Conservation (phyloP, 2,329 filamentous ascomycete genomes). For the Apiospora phragmitis region DNA sequence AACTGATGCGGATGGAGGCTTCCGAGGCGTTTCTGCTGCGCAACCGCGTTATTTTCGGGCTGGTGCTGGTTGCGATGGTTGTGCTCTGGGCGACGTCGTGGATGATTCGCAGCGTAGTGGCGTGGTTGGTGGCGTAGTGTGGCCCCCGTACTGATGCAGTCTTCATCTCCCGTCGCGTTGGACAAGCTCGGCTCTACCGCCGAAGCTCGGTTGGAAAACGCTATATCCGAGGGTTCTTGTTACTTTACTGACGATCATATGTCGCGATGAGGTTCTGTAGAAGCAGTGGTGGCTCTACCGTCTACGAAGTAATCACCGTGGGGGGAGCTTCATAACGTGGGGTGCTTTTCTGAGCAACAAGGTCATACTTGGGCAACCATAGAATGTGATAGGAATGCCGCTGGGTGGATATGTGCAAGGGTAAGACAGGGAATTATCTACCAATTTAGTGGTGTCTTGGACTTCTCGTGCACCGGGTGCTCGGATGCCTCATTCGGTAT, state of each 20-base stretch:
- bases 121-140: background rate
- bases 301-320: background rate
- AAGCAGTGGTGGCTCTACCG: background rate
- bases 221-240: background rate
- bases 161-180: background rate
- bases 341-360: background rate
- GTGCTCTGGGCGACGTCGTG: constrained; percentile 31
- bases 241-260: background rate
- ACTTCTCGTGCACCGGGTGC: background rate
- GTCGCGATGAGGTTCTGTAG: background rate
- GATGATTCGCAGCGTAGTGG: constrained; percentile 8
- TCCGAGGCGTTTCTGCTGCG: constrained; percentile 64
- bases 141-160: background rate
- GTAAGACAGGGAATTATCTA: background rate
- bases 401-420: background rate
- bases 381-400: background rate
- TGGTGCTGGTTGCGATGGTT: constrained; percentile 40
- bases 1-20: constrained; percentile 62
- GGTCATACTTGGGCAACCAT: background rate
- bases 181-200: background rate
- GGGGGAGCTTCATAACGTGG: background rate
- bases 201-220: background rate
- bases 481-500: background rate
- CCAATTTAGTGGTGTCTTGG: background rate
- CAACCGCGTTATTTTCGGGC: constrained; percentile 49